Evolutionary conservation across 23 red algal genomes (phyloP), one percentile per base, ranked within the genome.

Genomic region (Agarophyton chilense): DNA sequence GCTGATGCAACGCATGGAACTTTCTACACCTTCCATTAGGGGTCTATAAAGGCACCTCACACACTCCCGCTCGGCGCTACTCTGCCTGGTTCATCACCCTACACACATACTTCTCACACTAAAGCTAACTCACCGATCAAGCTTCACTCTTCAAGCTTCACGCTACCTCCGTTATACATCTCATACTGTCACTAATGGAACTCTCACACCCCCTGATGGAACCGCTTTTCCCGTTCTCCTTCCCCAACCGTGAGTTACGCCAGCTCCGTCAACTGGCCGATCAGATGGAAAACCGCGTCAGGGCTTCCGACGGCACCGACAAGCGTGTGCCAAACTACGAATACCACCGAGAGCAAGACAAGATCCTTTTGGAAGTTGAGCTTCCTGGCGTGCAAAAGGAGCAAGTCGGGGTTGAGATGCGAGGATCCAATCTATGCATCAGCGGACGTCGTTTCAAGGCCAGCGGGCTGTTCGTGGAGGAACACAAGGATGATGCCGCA

Each of bases 321-420:
- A n/a, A 74, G 4, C 40, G 25, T 21, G 41, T 74, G 16, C 68
- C 68, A 16, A 74, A 40, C 33, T 74, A 74, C 68, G 68, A 74
- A 49, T 74, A 26, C 34, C 38, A 49, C 2, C 68, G 68, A 74
- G 40, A 47, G 2, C 4, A 47, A 25, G 41, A 74, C 41, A 47
- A 47, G n/a, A 29, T 74, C 4, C 41, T 26, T 26, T 39, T 74
- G 68, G 40, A 74, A 74, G 41, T 74, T 19, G 68, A 74, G 24
- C 34, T 74, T 14, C 68, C 68, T 18, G 68, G 68, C 16, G 68
- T 74, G 19, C 21, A 25, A 28, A 34, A 49, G 68, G 68, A 74
- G 25, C 68, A 74, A 5, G 47, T 74, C 22, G 41, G 47, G 2
- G 21, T 74, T 10, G 68, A 47, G 21, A 34, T 74, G 33, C 38